phyloP scores from a whole-genome alignment of 1,284 basidiomycete genomes.

The Ustilago vetiveriae region DNA sequence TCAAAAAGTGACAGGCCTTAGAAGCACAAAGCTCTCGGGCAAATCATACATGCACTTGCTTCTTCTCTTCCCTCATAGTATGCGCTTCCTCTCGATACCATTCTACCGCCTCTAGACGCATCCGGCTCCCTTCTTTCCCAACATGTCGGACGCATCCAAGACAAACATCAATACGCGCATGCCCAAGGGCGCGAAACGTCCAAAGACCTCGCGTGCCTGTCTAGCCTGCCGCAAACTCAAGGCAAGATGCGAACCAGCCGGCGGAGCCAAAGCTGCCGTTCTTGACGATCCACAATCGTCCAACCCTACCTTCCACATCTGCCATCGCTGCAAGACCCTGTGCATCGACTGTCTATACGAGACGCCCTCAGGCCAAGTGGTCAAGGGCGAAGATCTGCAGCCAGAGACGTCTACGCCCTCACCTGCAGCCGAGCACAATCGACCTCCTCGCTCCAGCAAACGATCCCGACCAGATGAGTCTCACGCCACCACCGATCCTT shows the following conservation, averaged over 20 bases:
- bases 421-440: conserved; percentile 18
- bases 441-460: conserved; percentile 18
- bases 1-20: conserved; percentile 6
- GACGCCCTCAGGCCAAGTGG: conserved; percentile 23
- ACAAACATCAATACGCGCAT: conserved; percentile 43
- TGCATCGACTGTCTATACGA: conserved; percentile 49
- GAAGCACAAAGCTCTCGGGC: background rate
- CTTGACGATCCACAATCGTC: conserved; percentile 19
- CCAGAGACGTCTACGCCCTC: conserved; percentile 9
- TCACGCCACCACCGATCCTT: conserved; percentile 10
- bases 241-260: conserved; percentile 39
- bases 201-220: conserved; percentile 44
- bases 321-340: conserved; percentile 49
- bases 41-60: background rate
- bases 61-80: background rate
- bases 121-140: background rate
- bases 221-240: conserved; percentile 50
- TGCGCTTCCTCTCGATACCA: background rate
- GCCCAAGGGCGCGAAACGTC: conserved; percentile 49
- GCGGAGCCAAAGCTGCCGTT: conserved; percentile 3
- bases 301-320: conserved; percentile 20
- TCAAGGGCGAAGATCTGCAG: conserved; percentile 27
- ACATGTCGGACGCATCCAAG: conserved; percentile 25
- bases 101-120: background rate
- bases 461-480: conserved; percentile 16